Percentiles rank a stretch among this genome's conserved stretches.
phyloP scores from a whole-genome alignment of 106 monocot genomes.

The Gastrodia elata region DNA sequence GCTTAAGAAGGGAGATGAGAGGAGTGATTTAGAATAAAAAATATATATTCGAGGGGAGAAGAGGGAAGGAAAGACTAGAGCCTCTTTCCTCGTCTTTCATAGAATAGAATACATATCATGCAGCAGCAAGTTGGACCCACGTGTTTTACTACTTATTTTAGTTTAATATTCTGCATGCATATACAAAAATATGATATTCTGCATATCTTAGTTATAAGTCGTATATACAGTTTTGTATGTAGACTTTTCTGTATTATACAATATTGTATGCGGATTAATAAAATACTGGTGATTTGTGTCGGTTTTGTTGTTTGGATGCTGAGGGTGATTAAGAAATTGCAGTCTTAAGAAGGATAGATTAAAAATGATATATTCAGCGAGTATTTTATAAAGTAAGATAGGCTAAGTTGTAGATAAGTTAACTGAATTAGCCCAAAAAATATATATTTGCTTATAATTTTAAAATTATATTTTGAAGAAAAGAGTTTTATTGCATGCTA shows the following conservation, averaged over 20 bases:
- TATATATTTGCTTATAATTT: too few species aligned
- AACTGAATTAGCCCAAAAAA: too few species aligned
- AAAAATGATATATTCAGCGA: too few species aligned
- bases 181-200: neutral
- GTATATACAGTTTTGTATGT: neutral
- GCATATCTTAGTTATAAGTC: slow-evolving; percentile 1
- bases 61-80: neutral
- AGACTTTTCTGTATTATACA: neutral
- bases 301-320: too few species aligned
- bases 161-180: neutral
- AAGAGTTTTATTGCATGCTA: too few species aligned
- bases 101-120: slow-evolving; percentile 5
- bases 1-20: slow-evolving; percentile 3
- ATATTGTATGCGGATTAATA: neutral
- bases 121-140: slow-evolving; percentile 10
- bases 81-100: slow-evolving; percentile 1
- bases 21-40: neutral
- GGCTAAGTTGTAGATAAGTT: too few species aligned
- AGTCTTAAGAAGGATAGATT: too few species aligned
- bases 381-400: too few species aligned
- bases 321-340: too few species aligned
- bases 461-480: too few species aligned
- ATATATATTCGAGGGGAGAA: neutral
- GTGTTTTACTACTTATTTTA: neutral
- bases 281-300: neutral